Conservation (phyloP, 352 stramenopile species). For the Saprolegnia parasitica region DNA sequence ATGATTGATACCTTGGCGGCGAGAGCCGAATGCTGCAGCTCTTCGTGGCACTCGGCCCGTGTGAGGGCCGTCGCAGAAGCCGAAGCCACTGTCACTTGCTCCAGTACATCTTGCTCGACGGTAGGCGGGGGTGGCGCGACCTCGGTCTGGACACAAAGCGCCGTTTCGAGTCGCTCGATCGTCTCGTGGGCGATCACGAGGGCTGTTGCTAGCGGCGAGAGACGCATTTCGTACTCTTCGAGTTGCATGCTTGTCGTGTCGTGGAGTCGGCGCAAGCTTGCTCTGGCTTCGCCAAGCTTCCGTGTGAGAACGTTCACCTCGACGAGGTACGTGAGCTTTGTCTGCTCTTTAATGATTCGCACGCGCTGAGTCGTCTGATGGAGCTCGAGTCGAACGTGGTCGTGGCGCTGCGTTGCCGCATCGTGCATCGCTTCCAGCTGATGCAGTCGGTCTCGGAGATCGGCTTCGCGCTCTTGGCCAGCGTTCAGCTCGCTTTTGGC, state of each 20-base stretch:
- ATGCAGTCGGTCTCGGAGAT: neutral
- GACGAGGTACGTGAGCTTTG: neutral
- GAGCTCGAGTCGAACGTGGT: neutral
- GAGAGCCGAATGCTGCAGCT: neutral
- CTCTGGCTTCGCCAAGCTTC: neutral
- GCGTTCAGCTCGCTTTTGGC: neutral
- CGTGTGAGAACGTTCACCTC: neutral
- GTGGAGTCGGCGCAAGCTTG: too few species aligned
- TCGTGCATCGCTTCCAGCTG: neutral
- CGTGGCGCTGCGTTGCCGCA: neutral
- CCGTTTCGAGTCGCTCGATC: neutral
- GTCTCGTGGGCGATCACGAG: neutral
- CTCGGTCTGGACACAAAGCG: neutral
- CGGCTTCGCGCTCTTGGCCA: neutral
- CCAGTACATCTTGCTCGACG: too few species aligned
- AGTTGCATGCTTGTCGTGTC: neutral
- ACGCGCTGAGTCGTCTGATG: neutral
- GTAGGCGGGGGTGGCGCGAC: too few species aligned
- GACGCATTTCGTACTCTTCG: neutral
- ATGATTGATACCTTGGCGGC: too few species aligned
- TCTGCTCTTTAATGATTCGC: neutral
- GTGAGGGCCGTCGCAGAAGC: neutral
- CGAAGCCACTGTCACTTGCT: neutral
- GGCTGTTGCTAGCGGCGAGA: neutral
- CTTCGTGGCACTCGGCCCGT: neutral